phyloP scores from a whole-genome alignment of 1,139 yeast genomes.

The Keqinozyma sinolaborantium region DNA sequence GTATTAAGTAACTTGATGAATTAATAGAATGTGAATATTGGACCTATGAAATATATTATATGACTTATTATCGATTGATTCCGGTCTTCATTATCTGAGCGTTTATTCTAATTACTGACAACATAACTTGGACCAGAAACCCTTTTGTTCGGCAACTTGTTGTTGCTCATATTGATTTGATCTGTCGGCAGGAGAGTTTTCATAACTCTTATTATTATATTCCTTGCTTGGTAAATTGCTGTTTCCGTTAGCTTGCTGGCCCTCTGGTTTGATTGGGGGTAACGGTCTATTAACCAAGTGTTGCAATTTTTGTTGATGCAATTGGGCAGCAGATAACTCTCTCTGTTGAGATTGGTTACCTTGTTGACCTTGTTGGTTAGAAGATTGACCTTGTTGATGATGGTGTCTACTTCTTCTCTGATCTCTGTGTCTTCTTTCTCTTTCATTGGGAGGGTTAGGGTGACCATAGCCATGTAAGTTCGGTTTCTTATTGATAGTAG shows the following conservation, averaged over 20 bases:
- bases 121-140: conserved; percentile 45
- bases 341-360: conserved; percentile 16
- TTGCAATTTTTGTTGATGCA: conserved; percentile 49
- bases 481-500: conserved; percentile 76
- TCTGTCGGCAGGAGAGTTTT: conserved; percentile 18
- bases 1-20: conserved; percentile 2
- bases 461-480: conserved; percentile 89
- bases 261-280: conserved; percentile 48
- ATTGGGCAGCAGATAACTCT: conserved; percentile 25
- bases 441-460: conserved; percentile 51
- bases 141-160: conserved; percentile 34
- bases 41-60: neutral
- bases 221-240: conserved; percentile 16
- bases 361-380: conserved; percentile 19
- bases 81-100: conserved; percentile 1
- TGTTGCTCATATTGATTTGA: conserved; percentile 37
- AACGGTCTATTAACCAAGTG: conserved; percentile 50
- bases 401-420: conserved; percentile 40
- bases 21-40: conserved; percentile 3
- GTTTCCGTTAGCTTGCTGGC: conserved; percentile 17
- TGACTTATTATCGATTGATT: conserved; percentile 1
- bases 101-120: conserved; percentile 28
- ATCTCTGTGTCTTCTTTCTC: conserved; percentile 50
- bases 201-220: conserved; percentile 11
- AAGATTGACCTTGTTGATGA: conserved; percentile 22